Evolutionary conservation across 2,329 filamentous ascomycete species (phyloP).

Genomic region (Mariannaea elegans): DNA sequence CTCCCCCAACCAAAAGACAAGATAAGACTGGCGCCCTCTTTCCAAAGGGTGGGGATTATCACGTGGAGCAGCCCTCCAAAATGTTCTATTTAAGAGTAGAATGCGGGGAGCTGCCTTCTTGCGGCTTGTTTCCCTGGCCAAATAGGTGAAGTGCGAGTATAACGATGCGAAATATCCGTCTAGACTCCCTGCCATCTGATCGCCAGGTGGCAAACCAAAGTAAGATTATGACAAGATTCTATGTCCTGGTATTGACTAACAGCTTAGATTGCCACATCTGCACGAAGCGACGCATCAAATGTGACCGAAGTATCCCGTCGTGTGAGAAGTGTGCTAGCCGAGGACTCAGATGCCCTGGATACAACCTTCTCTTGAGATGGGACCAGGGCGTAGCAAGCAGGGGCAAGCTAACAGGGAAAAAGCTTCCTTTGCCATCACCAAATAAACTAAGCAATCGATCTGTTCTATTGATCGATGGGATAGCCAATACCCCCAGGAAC

Average conservation of each 20-base stretch:
- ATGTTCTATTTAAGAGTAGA: too few relatives aligned
- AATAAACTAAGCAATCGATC: not conserved
- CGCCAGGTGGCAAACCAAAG: slow-evolving; percentile 27
- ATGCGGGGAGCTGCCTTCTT: too few relatives aligned
- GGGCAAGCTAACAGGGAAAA: slow-evolving; percentile 27
- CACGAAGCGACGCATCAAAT: slow-evolving; percentile 30
- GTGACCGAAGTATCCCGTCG: slow-evolving; percentile 30
- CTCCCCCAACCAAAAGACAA: too few relatives aligned
- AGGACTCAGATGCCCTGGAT: slow-evolving; percentile 28
- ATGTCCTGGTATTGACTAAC: not conserved
- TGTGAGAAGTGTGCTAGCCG: slow-evolving; percentile 33
- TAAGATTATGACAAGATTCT: not conserved
- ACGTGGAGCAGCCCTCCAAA: too few relatives aligned
- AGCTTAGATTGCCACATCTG: slow-evolving; percentile 29
- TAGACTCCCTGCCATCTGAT: slow-evolving; percentile 25
- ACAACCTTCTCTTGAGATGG: slow-evolving; percentile 30
- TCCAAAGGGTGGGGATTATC: too few relatives aligned
- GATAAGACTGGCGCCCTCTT: too few relatives aligned
- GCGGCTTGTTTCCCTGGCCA: too few relatives aligned
- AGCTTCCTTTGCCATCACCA: slow-evolving; percentile 7
- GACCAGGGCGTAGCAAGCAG: slow-evolving; percentile 34
- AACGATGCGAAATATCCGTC: slow-evolving; percentile 26
- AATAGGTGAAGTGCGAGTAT: too few relatives aligned
- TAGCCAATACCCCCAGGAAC: not conserved
- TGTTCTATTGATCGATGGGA: not conserved